Conservation (phyloP, 371 early-diverging fungal species). For the Mucor piriformis region DNA sequence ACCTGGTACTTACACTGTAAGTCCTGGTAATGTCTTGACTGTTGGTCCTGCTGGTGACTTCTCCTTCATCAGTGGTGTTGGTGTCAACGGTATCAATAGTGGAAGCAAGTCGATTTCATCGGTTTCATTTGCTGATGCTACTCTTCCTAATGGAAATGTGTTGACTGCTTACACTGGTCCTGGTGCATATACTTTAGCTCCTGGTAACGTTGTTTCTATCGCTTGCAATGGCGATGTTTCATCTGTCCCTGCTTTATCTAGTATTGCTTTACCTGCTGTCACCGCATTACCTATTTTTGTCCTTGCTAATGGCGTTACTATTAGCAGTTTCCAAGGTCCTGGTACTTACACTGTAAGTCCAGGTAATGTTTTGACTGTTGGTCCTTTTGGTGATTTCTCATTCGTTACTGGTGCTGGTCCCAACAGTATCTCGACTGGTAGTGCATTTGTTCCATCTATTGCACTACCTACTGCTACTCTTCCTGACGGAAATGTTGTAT, state of each 20-base stretch:
- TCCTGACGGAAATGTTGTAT: too few species aligned
- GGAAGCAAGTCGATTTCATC: neutral
- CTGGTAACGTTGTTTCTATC: conserved; percentile 7
- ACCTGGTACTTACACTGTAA: neutral
- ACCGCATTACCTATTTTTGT: neutral
- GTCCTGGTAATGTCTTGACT: neutral
- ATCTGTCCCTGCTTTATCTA: neutral
- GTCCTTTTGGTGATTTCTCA: too few species aligned
- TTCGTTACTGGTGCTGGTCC: too few species aligned
- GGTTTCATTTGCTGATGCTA: neutral
- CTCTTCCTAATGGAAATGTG: neutral
- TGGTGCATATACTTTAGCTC: conserved; percentile 2
- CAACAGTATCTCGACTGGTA: too few species aligned
- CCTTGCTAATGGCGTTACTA: neutral
- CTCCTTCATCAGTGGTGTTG: neutral
- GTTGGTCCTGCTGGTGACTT: neutral
- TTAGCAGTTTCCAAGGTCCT: neutral
- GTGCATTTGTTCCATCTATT: too few species aligned
- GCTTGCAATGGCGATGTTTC: neutral
- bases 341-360: conserved; percentile 2
- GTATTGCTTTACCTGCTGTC: neutral
- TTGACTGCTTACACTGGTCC: conserved; percentile 6
- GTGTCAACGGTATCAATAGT: neutral
- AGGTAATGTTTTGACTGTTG: too few species aligned
- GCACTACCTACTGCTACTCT: too few species aligned